Evolutionary conservation across 176 grass and related monocot genomes (phyloP), one percentile per base, ranked within the genome.

Genomic region (Oryza nivara): DNA sequence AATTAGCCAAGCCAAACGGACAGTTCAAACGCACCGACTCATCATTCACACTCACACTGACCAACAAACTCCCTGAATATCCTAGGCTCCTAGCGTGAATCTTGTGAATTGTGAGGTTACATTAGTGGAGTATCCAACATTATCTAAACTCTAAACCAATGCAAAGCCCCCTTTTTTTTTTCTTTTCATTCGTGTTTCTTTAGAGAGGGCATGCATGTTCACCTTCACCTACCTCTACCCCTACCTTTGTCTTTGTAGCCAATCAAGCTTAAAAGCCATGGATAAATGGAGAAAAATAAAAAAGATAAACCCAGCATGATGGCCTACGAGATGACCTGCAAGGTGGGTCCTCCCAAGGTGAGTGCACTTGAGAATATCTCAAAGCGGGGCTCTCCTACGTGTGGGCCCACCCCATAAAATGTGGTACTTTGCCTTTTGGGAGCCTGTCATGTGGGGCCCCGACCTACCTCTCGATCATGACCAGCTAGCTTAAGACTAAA

Each of bases 241-340:
- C 34, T 32, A 41, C 23, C 68, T 76, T 74, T 68, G 70, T 66
- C 81, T 89, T 89, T 80, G 76, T 70, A 80, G 87, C 76, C 82
- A 85, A 89, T 84, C 70, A 80, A 85, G 45, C 82, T 51, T 60
- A 71, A 43, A 43, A 83, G 54, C 35, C 85, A 80, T 74, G 40
- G 56, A 76, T 25, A 68, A 11, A 84, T 13, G 61, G 61, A 87
- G 35, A 30, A 30, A 30, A 30, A 2, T 0, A 68, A 68, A 36
- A 68, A 38, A 17, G 34, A 35, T 68, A 51, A 66, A 6, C 10
- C 67, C 26, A n/a, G 15, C 54, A 78, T 72, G 43, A 88, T 83
- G 67, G 74, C 44, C 20, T 61, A 6, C 11, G 70, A 75, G 20
- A 75, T 74, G 76, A 61, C 75, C 75, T 7, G 54, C 54, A 58